phyloP scores from a whole-genome alignment of 768 basidiomycete species.

The Podaxis sp. region DNA sequence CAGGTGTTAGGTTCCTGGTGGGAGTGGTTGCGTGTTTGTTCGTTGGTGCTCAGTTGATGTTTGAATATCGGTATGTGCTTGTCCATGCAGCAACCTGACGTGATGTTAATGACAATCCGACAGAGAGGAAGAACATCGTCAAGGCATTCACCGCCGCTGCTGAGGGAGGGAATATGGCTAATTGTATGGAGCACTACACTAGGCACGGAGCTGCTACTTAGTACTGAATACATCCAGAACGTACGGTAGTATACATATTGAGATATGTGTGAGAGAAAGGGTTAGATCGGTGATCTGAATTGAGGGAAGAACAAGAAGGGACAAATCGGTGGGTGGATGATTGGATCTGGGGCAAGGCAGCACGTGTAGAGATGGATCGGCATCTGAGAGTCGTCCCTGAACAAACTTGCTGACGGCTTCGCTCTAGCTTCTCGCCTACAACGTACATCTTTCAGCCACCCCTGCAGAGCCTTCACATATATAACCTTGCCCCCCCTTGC shows the following conservation, averaged over 20 bases:
- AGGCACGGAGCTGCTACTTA: constrained; percentile 1
- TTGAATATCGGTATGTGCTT: constrained; percentile 81
- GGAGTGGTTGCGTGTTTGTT: constrained; percentile 67
- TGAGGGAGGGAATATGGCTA: constrained; percentile 21
- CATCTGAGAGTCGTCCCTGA: constrained; percentile 8
- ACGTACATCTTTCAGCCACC: constrained; percentile 7
- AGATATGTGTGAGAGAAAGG: constrained; percentile 1
- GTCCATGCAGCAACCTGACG: neutral
- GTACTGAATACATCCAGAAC: neutral
- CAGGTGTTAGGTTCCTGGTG: constrained; percentile 68
- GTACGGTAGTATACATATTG: neutral
- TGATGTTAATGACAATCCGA: neutral
- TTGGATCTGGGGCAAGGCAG: constrained; percentile 5
- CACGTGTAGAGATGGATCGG: constrained; percentile 10
- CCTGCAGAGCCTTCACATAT: constrained; percentile 3
- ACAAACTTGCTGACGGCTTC: neutral
- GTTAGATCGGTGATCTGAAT: neutral
- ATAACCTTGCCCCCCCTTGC: neutral
- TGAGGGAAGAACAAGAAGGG: neutral
- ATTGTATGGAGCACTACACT: neutral
- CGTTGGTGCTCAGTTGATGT: constrained; percentile 87
- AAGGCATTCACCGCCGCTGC: constrained; percentile 51
- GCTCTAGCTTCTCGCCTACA: constrained; percentile 3
- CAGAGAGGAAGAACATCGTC: constrained; percentile 15
- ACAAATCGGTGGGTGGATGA: neutral